These are phyloP conservation scores for Xerocomus amazonicus DNA, from an alignment of 1,284 basidiomycete species.

Conservation along the genomic window DNA sequence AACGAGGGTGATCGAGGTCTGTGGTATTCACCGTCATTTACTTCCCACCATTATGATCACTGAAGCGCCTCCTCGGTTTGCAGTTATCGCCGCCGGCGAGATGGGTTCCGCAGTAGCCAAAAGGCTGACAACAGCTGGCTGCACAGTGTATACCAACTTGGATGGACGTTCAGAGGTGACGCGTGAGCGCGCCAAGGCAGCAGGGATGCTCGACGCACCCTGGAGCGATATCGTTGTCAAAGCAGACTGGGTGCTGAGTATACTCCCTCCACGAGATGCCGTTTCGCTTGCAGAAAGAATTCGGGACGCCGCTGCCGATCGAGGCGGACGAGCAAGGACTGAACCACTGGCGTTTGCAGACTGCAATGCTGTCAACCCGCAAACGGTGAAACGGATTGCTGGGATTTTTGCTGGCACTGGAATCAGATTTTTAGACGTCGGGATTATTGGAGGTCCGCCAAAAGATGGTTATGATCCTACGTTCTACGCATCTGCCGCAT, in stretches of 20 bases:
- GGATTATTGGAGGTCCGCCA: conserved; percentile 57
- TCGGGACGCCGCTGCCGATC: conserved; percentile 24
- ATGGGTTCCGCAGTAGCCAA: conserved; percentile 46
- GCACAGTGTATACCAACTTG: conserved; percentile 49
- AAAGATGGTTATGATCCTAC: conserved; percentile 46
- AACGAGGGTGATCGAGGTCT: conserved; percentile 15
- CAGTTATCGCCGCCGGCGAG: conserved; percentile 32
- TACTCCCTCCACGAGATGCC: conserved; percentile 56
- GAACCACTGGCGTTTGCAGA: conserved; percentile 45
- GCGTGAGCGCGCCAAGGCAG: conserved; percentile 45
- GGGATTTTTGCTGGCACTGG: conserved; percentile 39
- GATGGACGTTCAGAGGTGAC: conserved; percentile 49
- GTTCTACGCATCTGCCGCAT: conserved; percentile 49
- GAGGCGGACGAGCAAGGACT: conserved; percentile 7
- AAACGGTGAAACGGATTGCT: conserved; percentile 47
- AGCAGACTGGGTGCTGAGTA: conserved; percentile 50
- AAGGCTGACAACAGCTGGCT: conserved; percentile 40
- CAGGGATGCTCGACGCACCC: conserved; percentile 50
- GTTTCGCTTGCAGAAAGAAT: conserved; percentile 45
- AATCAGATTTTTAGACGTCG: conserved; percentile 52
- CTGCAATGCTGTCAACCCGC: conserved; percentile 57
- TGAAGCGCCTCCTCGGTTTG: conserved; percentile 12
- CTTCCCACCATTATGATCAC: conserved; percentile 16
- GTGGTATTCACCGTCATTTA: conserved; percentile 5
- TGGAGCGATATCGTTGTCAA: conserved; percentile 42